Conservation (phyloP, 306 rosid genomes). For the Benincasa hispida region DNA sequence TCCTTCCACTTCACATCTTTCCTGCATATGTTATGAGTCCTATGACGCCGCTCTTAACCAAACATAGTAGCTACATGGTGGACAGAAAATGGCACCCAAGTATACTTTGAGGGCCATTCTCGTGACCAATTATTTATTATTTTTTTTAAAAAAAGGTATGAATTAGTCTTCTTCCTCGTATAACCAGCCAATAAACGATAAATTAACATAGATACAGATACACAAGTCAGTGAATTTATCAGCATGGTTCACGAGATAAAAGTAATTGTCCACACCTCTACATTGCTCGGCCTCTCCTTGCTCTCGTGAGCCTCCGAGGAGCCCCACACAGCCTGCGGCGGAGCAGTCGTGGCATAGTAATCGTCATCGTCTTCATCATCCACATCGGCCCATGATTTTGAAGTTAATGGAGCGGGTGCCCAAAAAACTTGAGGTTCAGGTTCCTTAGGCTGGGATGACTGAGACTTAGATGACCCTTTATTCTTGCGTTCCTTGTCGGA, state of each 20-base stretch:
- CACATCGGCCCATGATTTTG: slow-evolving; percentile 81
- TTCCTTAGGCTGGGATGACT: slow-evolving; percentile 30
- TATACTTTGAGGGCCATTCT: background rate
- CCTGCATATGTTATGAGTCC: background rate
- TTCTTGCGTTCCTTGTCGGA: slow-evolving; percentile 68
- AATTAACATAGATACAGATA: background rate
- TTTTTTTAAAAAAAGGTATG: background rate
- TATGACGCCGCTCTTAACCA: background rate
- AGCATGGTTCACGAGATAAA: background rate
- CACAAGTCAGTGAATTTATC: background rate
- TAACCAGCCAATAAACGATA: background rate
- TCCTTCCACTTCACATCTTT: background rate
- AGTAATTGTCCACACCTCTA: slow-evolving; percentile 50
- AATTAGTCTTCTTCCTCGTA: background rate
- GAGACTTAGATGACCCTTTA: slow-evolving; percentile 43
- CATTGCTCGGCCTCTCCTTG: slow-evolving; percentile 26
- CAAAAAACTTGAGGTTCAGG: slow-evolving; percentile 55
- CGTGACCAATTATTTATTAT: background rate
- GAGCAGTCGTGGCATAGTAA: slow-evolving; percentile 60
- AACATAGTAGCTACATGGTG: background rate
- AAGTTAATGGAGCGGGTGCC: slow-evolving; percentile 66
- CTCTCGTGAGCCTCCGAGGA: slow-evolving; percentile 34
- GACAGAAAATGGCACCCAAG: background rate
- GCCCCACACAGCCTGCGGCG: slow-evolving; percentile 60
- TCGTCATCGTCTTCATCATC: slow-evolving; percentile 83